A percentile compares a stretch with the other conserved stretches of the same genome.
phyloP scores from a whole-genome alignment of 192 early-diverging fungal genomes.

The Entrophospora sp. region DNA sequence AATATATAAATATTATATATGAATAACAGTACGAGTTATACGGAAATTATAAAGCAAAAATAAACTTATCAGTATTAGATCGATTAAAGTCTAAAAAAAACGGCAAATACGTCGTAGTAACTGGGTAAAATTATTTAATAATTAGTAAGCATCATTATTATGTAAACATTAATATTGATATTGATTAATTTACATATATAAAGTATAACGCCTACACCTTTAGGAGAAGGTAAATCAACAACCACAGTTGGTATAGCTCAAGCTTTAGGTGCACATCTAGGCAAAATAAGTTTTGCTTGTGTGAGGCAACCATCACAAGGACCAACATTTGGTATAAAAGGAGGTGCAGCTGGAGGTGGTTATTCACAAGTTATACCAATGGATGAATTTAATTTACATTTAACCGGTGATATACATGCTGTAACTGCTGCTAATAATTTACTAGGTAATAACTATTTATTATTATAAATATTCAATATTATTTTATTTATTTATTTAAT shows the following conservation, averaged over 20 bases:
- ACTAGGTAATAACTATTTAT: conserved; percentile 36
- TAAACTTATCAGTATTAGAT: conserved; percentile 72
- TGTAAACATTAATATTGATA: neutral
- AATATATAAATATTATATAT: neutral
- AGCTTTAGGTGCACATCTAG: conserved; percentile 89
- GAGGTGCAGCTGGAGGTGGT: conserved; percentile 94
- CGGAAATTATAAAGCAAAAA: conserved; percentile 85
- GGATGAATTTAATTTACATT: conserved; percentile 98
- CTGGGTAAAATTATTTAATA: conserved; percentile 46
- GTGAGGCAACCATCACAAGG: conserved; percentile 99
- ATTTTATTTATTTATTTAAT: too few relatives aligned
- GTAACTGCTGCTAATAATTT: conserved; percentile 97
- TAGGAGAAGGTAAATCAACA: conserved; percentile 98
- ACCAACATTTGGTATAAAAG: conserved; percentile 99
- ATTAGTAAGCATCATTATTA: neutral
- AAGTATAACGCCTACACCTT: conserved; percentile 93
- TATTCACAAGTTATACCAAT: conserved; percentile 99
- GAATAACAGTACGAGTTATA: conserved; percentile 69
- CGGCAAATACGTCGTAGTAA: conserved; percentile 91
- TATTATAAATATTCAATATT: too few relatives aligned
- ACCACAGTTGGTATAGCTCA: conserved; percentile 92
- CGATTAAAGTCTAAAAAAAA: conserved; percentile 70
- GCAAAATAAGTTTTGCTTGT: conserved; percentile 85
- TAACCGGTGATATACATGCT: conserved; percentile 99
- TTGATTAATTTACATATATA: neutral